Conservation (phyloP, 495 filamentous ascomycete genomes). For the Penicillium bialowiezense region DNA sequence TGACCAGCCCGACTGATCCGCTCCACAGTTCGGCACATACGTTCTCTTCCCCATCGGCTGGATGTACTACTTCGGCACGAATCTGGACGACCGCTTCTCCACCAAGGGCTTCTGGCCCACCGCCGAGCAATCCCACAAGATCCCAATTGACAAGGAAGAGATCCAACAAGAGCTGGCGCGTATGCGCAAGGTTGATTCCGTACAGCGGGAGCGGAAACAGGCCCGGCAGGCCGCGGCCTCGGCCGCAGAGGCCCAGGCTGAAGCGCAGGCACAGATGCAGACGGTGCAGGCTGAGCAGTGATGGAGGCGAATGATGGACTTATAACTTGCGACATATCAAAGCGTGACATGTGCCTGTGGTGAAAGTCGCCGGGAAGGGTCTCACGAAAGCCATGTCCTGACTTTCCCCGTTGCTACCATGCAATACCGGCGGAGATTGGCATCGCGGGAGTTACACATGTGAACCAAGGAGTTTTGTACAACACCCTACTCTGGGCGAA, state of each 20-base stretch:
- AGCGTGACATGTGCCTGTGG: neutral
- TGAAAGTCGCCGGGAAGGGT: too few species aligned
- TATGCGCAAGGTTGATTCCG: slow-evolving; percentile 52
- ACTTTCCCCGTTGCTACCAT: too few species aligned
- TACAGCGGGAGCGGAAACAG: slow-evolving; percentile 49
- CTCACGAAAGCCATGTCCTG: too few species aligned
- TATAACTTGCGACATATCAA: neutral
- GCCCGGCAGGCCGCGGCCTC: slow-evolving; percentile 50
- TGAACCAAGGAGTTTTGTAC: slow-evolving; percentile 24
- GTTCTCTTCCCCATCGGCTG: slow-evolving; percentile 97
- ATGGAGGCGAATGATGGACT: neutral
- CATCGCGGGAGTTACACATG: slow-evolving; percentile 15
- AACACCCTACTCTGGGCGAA: slow-evolving; percentile 40
- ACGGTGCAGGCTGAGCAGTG: slow-evolving; percentile 8
- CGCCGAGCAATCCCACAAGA: slow-evolving; percentile 77
- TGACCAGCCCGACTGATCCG: neutral
- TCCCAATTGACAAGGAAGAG: slow-evolving; percentile 87
- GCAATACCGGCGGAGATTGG: neutral
- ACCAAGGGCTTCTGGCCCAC: slow-evolving; percentile 94
- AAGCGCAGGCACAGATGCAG: slow-evolving; percentile 28
- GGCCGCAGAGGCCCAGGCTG: slow-evolving; percentile 43
- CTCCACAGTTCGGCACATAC: slow-evolving; percentile 85
- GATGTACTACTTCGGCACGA: slow-evolving; percentile 99
- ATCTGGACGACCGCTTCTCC: slow-evolving; percentile 86
- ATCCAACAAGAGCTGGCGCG: slow-evolving; percentile 73